Evolutionary conservation across 2,329 filamentous ascomycete species (phyloP).

Genomic region (Diaporthe sp.): DNA sequence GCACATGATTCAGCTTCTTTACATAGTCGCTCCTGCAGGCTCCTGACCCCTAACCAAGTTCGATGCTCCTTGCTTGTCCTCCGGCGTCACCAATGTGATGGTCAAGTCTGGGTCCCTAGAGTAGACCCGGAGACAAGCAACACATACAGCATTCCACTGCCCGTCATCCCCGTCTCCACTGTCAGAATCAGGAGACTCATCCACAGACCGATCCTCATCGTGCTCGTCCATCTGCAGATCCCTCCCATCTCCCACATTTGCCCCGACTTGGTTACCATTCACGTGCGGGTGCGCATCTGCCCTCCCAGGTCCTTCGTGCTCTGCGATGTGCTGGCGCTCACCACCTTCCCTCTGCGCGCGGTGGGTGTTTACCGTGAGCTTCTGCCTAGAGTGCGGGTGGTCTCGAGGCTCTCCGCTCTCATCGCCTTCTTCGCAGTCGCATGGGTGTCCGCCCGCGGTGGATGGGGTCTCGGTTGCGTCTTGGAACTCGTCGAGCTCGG

Average conservation of each 20-base stretch:
- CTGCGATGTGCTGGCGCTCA: not conserved
- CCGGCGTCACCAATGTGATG: slow-evolving; percentile 51
- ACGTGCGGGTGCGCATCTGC: not conserved
- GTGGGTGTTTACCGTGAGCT: not conserved
- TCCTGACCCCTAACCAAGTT: slow-evolving; percentile 45
- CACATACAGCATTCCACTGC: slow-evolving; percentile 58
- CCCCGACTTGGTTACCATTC: not conserved
- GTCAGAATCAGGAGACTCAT: slow-evolving; percentile 37
- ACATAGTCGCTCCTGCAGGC: slow-evolving; percentile 49
- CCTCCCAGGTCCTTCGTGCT: not conserved
- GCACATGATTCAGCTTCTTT: not conserved
- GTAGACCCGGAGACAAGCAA: slow-evolving; percentile 55
- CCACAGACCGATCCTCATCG: slow-evolving; percentile 10
- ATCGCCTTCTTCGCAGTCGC: not conserved
- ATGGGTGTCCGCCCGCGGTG: not conserved
- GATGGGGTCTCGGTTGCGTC: not conserved
- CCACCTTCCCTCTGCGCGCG: not conserved
- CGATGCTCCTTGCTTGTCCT: slow-evolving; percentile 47
- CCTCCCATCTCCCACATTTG: not conserved
- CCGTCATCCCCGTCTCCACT: slow-evolving; percentile 39
- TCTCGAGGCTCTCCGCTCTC: not conserved
- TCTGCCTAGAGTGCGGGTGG: not conserved
- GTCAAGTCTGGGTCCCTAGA: slow-evolving; percentile 51
- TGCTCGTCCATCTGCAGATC: not conserved
- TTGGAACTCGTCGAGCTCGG: slow-evolving; percentile 3